Evolutionary conservation across 768 basidiomycete species (phyloP), one percentile per base, ranked within the genome.

Genomic region (Lanmaoa rubissima): DNA sequence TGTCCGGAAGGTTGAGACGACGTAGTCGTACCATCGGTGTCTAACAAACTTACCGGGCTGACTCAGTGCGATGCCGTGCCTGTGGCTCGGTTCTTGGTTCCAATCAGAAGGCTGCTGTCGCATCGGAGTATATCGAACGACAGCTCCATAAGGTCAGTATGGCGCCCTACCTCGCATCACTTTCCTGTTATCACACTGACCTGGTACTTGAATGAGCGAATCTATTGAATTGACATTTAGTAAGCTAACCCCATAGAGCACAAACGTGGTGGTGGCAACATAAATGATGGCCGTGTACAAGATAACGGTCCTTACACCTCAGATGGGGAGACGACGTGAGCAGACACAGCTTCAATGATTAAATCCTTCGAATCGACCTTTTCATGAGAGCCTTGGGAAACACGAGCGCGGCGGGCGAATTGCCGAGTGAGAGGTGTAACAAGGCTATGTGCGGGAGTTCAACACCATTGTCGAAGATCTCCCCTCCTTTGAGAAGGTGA

Each of bases 31-130:
- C 6, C n/a, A 24, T 16, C 66, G 66, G 66, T 35, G 31, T 61
- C 21, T 39, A 52, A 16, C 10, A 36, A 41, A 21, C 19, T 60
- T 2, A 38, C 66, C 67, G 67, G 51, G 24, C 31, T 68, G 67
- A 69, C 54, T 59, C 58, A 28, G 48, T 42, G 39, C 40, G 14
- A 45, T 45, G 9, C 45, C 16, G 52, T 59, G 17, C 53, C 56
- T 58, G 53, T 26, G 34, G n/a, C 11, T 32, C 48, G 32, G 11
- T 26, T 32, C 43, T 13, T 21, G 32, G 21, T 55, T 50, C 51
- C 16, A 44, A 62, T 59, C 58, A 56, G 51, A 53, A 63, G 21
- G 14, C 26, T 8, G 28, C 28, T 6, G 28, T 3, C 28, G 21
- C 21, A 28, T 28, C 28, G 6, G n/a, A n/a, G n/a, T n/a, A n/a